Evolutionary conservation across 139 green algal species (phyloP).

Genomic region (Chara braunii): DNA sequence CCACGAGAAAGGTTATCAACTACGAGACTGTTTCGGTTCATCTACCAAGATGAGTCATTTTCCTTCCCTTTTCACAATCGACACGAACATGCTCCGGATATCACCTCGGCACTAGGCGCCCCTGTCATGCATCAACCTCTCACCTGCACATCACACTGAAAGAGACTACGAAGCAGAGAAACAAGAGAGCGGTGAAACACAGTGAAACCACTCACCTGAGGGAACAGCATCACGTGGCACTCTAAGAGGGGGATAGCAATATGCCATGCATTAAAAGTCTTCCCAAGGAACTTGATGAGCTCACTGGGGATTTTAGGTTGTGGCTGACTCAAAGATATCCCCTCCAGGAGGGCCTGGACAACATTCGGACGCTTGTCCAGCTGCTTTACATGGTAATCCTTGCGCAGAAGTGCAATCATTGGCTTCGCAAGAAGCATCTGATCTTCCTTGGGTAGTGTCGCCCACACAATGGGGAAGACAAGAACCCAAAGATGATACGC

Average conservation of each 20-base stretch:
- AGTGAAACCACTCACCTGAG: slow-evolving; percentile 73
- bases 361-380: slow-evolving; percentile 70
- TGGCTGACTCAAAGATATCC: slow-evolving; percentile 84
- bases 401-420: slow-evolving; percentile 83
- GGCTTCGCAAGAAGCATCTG: slow-evolving; percentile 84
- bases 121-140: no score
- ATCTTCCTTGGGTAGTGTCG: slow-evolving; percentile 82
- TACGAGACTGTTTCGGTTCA: no score
- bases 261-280: slow-evolving; percentile 93
- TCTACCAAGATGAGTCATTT: no score
- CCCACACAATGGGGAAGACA: slow-evolving; percentile 98
- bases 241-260: slow-evolving; percentile 92
- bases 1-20: no score
- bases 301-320: slow-evolving; percentile 97
- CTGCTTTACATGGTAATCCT: slow-evolving; percentile 82
- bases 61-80: no score
- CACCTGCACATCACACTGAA: no score
- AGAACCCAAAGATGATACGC: slow-evolving; percentile 81
- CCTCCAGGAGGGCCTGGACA: slow-evolving; percentile 77
- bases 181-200: slow-evolving; percentile 80
- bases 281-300: slow-evolving; percentile 96
- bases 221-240: slow-evolving; percentile 89
- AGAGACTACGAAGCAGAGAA: no score
- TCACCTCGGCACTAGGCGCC: no score
- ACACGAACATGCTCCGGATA: no score